Evolutionary conservation across 306 rosid genomes (phyloP), one percentile per base, ranked within the genome.

Genomic region (cucumber (Cucumis sativus)): DNA sequence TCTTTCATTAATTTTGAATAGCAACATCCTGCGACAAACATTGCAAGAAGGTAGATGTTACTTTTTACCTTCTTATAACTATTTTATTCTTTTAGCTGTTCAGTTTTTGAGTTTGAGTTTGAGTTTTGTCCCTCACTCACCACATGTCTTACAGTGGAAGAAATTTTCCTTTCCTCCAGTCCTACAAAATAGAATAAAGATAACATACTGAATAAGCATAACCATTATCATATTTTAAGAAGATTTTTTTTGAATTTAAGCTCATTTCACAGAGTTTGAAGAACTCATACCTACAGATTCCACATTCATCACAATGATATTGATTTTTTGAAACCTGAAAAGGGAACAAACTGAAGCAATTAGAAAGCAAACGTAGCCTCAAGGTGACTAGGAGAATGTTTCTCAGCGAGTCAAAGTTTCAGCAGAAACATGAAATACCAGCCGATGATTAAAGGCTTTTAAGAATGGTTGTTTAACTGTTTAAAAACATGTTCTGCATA

Each of bases 301-400:
- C 97, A 80, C 97, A 92, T 83, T 84, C 89, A 75, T 87, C 81
- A 62, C 96, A 92, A 80, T 92, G 97, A 86, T 86, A 90, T 69
- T 87, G 97, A 14, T 81, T 79, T 76, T 90, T 92, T 1, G 88
- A 82, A 73, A 81, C 84, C 93, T 93, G 80, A 10, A 71, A 65
- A 66, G 66, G 80, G 67, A 20, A 84, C 49, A 39, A 35, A 72
- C 57, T 71, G 23, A 71, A 15, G 76, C 15, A 28, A 69, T 49
- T 49, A 71, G 60, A 8, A 71, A 71, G 3, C 3, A 71, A 7
- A 54, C n/a, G 2, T 23, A 23, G 41, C 76, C 2, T 49, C 14
- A 8, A 71, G 28, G 60, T 45, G 35, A 47, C 33, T 25, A 3
- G 10, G 7, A 13, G 9, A 5, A 23, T 8, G 33, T 13, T 47